phyloP scores from a whole-genome alignment of 345 rosid species.

The Gossypium anomalum region DNA sequence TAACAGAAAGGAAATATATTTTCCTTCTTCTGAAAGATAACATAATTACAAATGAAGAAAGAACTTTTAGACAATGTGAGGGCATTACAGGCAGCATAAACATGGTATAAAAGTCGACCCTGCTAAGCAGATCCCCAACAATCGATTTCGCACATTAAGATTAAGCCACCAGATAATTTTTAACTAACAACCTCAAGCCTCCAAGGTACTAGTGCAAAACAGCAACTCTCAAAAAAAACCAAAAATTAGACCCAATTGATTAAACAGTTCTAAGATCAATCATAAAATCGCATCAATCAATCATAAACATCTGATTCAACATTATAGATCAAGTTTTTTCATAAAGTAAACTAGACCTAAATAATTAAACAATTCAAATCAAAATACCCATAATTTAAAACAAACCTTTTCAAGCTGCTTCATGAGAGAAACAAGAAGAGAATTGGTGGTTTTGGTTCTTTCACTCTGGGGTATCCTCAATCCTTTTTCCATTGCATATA shows the following conservation, averaged over 20 bases:
- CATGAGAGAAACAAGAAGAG: slow-evolving; percentile 85
- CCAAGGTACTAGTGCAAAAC: slow-evolving; percentile 12
- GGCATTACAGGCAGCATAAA: slow-evolving; percentile 33
- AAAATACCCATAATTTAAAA: neutral
- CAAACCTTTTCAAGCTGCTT: slow-evolving; percentile 91
- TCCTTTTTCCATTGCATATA: slow-evolving; percentile 96
- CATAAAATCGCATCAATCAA: slow-evolving; percentile 4
- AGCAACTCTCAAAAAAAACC: slow-evolving; percentile 6
- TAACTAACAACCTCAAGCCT: slow-evolving; percentile 18
- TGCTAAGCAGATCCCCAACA: slow-evolving; percentile 29
- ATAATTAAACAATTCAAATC: neutral
- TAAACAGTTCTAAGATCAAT: slow-evolving; percentile 2
- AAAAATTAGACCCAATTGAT: slow-evolving; percentile 2
- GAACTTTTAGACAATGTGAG: slow-evolving; percentile 14
- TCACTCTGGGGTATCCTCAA: slow-evolving; percentile 72
- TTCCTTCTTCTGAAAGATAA: neutral
- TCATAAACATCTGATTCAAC: neutral
- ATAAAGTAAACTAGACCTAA: neutral
- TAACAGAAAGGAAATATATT: too few relatives aligned
- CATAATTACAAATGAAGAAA: neutral
- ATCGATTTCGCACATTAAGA: slow-evolving; percentile 21
- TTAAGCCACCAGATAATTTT: slow-evolving; percentile 20
- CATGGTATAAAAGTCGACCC: slow-evolving; percentile 17
- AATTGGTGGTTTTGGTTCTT: slow-evolving; percentile 86
- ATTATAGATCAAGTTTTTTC: too few relatives aligned